Evolutionary conservation across 305 asterid species (phyloP), one percentile per base, ranked within the genome.

Genomic region (Fraxinus platypoda): DNA sequence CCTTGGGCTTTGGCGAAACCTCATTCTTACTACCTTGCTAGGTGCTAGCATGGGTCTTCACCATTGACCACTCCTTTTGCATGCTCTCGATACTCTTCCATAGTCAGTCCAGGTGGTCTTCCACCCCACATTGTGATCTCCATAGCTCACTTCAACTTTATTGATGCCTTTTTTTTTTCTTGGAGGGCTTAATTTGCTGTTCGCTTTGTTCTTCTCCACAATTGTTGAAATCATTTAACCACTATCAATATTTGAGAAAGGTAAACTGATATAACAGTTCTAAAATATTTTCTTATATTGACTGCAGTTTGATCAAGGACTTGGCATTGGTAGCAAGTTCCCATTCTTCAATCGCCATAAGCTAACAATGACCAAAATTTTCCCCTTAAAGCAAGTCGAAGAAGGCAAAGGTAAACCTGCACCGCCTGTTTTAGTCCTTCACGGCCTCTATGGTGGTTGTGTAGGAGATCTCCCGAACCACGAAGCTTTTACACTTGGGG

Each of bases 391-490:
- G 88, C 83, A 90, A 86, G 98, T 92, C 21, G 94, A 93, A 87
- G 99, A 96, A 88, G 99, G 98, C 71, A 94, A 92, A 81, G 94
- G 94, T 35, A 94, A 91, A 81, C 84, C 98, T 77, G 95, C 95
- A 33, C 99, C 99, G 9, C 97, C 99, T 41, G 98, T 94, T 66
- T 83, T 96, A 76, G 98, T 96, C 81, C 94, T 96, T 82, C 98
- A 96, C 71, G 97, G 97, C 76, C 98, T 91, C 87, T 96, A 96
- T 80, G 98, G 98, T 83, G 98, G 98, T 12, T 96, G 98, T 81
- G 95, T 96, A 28, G 99, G 99, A 34, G 98, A 96, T 86, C 98
- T 96, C 85, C 97, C 98, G 17, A 94, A 97, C 81, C 92, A 96
- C 82, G 99, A 96, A 78, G 98, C 98, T 57, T 94, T 96, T 82